Evolutionary conservation across 164 flowering plant species (phyloP), one percentile per base, ranked within the genome.

Genomic region (Vitis riparia): DNA sequence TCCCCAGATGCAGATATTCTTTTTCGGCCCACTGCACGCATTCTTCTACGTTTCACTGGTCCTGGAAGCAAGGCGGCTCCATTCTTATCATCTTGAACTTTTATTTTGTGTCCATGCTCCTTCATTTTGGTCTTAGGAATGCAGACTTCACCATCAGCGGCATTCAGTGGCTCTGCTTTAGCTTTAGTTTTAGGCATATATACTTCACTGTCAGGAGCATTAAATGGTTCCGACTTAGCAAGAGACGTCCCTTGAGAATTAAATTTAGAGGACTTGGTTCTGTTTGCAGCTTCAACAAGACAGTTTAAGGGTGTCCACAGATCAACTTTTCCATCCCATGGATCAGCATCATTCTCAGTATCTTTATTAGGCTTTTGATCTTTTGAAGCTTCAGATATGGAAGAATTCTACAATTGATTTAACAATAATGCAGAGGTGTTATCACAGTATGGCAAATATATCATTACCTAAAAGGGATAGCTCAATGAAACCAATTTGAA

Each of bases 281-380:
- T 83, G 71, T 87, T 93, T 65, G 99, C 99, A 69, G 86, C 97
- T 77, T 95, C 98, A 67, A 95, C 90, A 60, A 93, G 85, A 80
- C 88, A 87, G 73, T 89, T 93, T 60, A 95, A 84, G 48, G 99
- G 97, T 48, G 91, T 94, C 98, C 97, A 92, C 3, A 86, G 80
- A 79, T 91, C 97, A 55, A 73, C 84, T 81, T 95, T 90, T 16
- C 82, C 86, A n/a, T 78, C 86, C 83, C 78, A 71, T 17, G 73
- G 53, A 30, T 82, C 88, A 52, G 62, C 70, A 50, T 78, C 83
- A 76, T 78, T 81, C 56, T 83, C 89, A 14, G 72, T 66, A 69
- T 76, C 83, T 69, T 82, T 75, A 62, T 60, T 75, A 30, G 84
- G 79, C 51, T 48, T 68, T 55, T 75, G 75, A 44, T 74, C 74